Evolutionary conservation across 345 rosid species (phyloP), one percentile per base, ranked within the genome.

Genomic region (Euphorbia pulcherrima): DNA sequence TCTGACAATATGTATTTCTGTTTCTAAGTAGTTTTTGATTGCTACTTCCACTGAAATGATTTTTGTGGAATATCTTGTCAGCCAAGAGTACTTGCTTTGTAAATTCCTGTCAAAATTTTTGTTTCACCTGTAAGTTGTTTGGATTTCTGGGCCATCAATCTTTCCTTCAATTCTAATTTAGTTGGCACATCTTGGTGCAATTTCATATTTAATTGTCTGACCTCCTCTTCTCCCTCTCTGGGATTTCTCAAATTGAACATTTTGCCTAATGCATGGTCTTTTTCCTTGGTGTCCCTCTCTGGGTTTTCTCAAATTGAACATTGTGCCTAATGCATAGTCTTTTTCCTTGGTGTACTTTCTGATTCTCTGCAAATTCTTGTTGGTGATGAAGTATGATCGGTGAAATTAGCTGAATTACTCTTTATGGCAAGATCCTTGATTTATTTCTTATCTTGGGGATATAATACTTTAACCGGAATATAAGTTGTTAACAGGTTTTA

Each of bases 401-500:
- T 68, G 74, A 74, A 48, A 28, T 67, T 41, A 74, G 75, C 50
- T 58, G 28, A 61, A 65, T 71, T 37, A 44, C 68, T 72, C 56
- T 65, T 26, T 68, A 48, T 41, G 18, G 33, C 35, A 52, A 58
- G 58, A 51, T 51, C 55, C 55, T 64, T 64, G 17, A 16, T 17
- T 17, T 62, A n/a, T 20, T 57, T 64, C 62, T 40, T 69, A 62
- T 72, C 68, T 59, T 80, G 70, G 78, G 72, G 71, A 57, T 73
- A 40, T 71, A 55, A 69, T 78, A 59, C 69, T 74, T 30, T 69
- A 82, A 68, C 69, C 80, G 75, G 70, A 68, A 75, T 80, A 51
- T 68, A 73, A 83, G 76, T 67, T 83, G 79, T 86, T 82, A 87
- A 85, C 88, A 78, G 88, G 86, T 85, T 83, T 81, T 68, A 83